Conservation (phyloP, 257 asterid genomes). For the Cinchona pubescens region DNA sequence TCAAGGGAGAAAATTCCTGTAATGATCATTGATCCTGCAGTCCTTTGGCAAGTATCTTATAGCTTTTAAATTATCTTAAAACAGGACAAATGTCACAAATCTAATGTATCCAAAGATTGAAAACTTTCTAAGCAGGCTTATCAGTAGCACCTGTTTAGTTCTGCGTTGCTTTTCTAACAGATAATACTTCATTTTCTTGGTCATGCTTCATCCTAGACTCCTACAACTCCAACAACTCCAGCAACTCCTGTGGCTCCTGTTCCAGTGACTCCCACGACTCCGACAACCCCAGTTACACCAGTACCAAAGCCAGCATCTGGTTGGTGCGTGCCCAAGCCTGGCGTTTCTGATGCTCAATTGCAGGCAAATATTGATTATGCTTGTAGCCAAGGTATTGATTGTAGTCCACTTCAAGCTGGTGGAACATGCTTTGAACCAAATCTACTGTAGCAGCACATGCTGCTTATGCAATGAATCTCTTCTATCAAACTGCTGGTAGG, state of each 20-base stretch:
- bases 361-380: slow-evolving; percentile 75
- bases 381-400: slow-evolving; percentile 66
- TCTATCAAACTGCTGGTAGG: slow-evolving; percentile 81
- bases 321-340: slow-evolving; percentile 70
- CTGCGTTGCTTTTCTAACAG: neutral
- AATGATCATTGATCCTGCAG: neutral
- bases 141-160: neutral
- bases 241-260: slow-evolving; percentile 28
- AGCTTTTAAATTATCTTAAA: neutral
- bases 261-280: slow-evolving; percentile 29
- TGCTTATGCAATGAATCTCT: slow-evolving; percentile 77
- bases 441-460: slow-evolving; percentile 61
- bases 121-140: neutral
- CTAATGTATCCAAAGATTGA: neutral
- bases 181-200: slow-evolving; percentile 13
- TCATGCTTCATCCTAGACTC: slow-evolving; percentile 39
- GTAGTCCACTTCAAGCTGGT: slow-evolving; percentile 66
- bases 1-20: neutral
- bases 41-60: neutral
- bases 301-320: slow-evolving; percentile 45
- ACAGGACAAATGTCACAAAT: neutral
- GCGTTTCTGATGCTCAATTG: slow-evolving; percentile 44
- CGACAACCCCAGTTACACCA: slow-evolving; percentile 29
- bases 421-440: slow-evolving; percentile 72
- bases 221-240: slow-evolving; percentile 23